Evolutionary conservation across 345 rosid species (phyloP), one percentile per base, ranked within the genome.

Genomic region (Leavenworthia alabamica): DNA sequence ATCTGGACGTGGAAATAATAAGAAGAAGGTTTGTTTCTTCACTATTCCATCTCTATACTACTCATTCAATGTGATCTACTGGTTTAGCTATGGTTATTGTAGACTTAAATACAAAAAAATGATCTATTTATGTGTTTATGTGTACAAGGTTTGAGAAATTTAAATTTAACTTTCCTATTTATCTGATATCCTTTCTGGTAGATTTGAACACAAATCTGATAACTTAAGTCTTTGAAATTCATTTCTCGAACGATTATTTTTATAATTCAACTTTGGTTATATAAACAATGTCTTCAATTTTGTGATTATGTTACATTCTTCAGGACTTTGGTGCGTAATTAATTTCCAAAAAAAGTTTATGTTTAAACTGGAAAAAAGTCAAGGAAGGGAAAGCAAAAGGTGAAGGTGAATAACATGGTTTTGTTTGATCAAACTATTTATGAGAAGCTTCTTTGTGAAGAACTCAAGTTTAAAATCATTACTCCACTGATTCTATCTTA

Each of bases 381-480:
- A 93, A 83, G 90, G 81, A 88, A 88, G 70, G 93, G 92, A 66
- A 85, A 88, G 80, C 96, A 88, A 73, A 88, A 88, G 88, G 96
- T 85, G 80, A 88, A 88, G 78, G 96, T 88, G 67, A 88, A 88
- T 85, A 88, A 88, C 83, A 83, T 83, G 96, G 89, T 85, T 41
- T 54, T 88, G 70, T 88, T 88, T 52, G 96, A 88, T 65, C 96
- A 85, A 45, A 88, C 62, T 3, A 85, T 88, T 33, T 88, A 85
- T 42, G 93, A 88, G 62, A 86, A 83, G 81, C 93, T 88, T 10
- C 80, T 88, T 19, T 29, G 81, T 4, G 93, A 88, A 39, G 90
- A 82, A 7, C 90, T 93, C 13, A 88, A 88, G 69, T 80, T 77
- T 75, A 88, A 85, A 81, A 88, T 80, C 62, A 75, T 88, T 56